Percentiles rank a stretch among this genome's conserved stretches.
Conservation (phyloP, 768 basidiomycete species). For the Flagelloscypha sp. region DNA sequence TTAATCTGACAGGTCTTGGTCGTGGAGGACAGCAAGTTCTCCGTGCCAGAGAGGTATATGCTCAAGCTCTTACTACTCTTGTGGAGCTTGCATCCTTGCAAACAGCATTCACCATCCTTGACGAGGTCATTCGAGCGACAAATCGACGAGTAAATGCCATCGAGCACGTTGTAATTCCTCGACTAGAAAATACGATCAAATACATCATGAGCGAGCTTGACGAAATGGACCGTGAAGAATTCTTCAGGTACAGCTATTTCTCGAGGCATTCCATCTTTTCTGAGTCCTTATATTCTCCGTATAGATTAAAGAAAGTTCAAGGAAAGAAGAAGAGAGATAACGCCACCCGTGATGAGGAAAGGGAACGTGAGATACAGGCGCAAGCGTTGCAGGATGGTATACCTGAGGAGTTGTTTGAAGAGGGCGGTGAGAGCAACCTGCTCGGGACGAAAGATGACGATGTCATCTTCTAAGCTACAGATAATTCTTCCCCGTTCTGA, state of each 20-base stretch:
- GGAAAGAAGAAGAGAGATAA: constrained; percentile 91
- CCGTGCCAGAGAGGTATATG: constrained; percentile 93
- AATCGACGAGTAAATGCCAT: constrained; percentile 98
- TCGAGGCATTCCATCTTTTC: background rate
- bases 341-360: constrained; percentile 26
- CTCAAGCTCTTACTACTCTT: constrained; percentile 93
- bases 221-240: constrained; percentile 97
- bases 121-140: constrained; percentile 98
- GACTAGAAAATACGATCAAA: constrained; percentile 93
- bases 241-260: constrained; percentile 58
- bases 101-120: constrained; percentile 96
- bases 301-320: constrained; percentile 91
- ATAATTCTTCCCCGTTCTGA: too few species aligned
- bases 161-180: constrained; percentile 93
- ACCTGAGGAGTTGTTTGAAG: constrained; percentile 22
- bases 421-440: constrained; percentile 47
- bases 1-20: constrained; percentile 94
- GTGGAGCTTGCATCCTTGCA: constrained; percentile 95
- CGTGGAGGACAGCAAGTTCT: constrained; percentile 95
- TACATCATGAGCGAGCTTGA: constrained; percentile 97
- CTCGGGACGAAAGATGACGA: constrained; percentile 85
- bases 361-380: constrained; percentile 22
- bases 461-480: constrained; percentile 84
- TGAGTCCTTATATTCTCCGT: constrained; percentile 1
- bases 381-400: constrained; percentile 22